Base-by-base conservation (phyloP, 2,329 filamentous ascomycete species). In the Aspergillus neoniger region DNA sequence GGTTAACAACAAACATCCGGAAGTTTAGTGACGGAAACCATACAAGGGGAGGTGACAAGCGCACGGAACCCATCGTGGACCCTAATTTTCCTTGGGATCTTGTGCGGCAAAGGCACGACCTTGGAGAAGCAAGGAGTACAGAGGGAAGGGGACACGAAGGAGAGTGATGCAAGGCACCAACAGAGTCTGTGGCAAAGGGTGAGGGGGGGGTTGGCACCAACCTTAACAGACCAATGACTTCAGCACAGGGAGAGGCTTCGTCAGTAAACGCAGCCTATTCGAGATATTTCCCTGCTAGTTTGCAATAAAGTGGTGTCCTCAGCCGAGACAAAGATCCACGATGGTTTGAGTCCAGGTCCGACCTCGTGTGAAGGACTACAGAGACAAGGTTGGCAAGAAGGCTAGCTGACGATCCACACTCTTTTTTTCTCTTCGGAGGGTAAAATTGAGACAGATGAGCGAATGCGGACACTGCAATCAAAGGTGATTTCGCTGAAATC, bases 81-180 rank as follows among this genome's bases (percentile, higher is more conserved):
- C 55, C 61, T 63, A 68, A 72, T 66, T 67, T 67, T 68, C 69
- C 64, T 71, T 65, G 65, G 63, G 63, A 57, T 58, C 62, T 63
- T 67, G 64, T 63, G 63, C 62, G 63, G 62, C 62, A 63, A 63
- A 63, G 60, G 66, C 66, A 73, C 68, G 67, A 72, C 65, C 61
- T 70, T 52, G 61, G 55, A 50, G 49, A 69, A 70, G 73, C 72
- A 75, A 75, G 73, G 73, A 71, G 71, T 43, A 39, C 51, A 60
- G 67, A 66, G 62, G 56, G 60, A 68, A 65, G 65, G 60, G 62
- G 58, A 60, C 62, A 61, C 44, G 65, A 71, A 73, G 56, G 69
- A 67, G 64, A 66, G 63, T 61, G 64, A 75, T 74, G 73, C 73
- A 75, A 75, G 73, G 73, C 72, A 75, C 71, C 61, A 63, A 19